Evolutionary conservation across 2,329 filamentous ascomycete genomes (phyloP).

Genomic region (Penicillium hordei): DNA sequence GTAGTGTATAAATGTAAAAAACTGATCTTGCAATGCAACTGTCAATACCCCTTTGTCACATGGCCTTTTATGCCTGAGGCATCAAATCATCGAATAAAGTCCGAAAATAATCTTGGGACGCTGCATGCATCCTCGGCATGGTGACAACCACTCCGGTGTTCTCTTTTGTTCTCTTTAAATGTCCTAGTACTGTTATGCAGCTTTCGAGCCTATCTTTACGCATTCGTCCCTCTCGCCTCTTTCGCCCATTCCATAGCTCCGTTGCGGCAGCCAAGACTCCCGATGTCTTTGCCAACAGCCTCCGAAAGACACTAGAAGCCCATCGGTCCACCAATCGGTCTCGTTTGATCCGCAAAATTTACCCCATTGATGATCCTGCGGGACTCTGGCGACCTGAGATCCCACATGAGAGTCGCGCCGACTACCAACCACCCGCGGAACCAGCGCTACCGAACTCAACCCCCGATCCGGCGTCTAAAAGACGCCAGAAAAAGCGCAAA

Average conservation of each 20-base stretch:
- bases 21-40: neutral
- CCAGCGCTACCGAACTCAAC: neutral
- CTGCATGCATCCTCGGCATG: constrained; percentile 8
- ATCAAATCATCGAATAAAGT: neutral
- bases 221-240: constrained; percentile 8
- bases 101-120: neutral
- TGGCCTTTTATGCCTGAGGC: constrained; percentile 16
- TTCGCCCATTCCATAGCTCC: constrained; percentile 18
- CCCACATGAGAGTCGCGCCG: constrained; percentile 15
- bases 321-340: constrained; percentile 42
- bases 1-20: neutral
- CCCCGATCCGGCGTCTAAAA: constrained; percentile 2
- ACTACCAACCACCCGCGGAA: constrained; percentile 11
- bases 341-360: constrained; percentile 36
- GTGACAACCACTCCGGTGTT: constrained; percentile 7
- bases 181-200: constrained; percentile 28
- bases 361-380: constrained; percentile 13
- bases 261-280: constrained; percentile 14
- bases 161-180: constrained; percentile 16
- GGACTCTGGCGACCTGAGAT: constrained; percentile 22
- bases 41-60: constrained; percentile 10
- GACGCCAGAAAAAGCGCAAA: constrained; percentile 7
- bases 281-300: constrained; percentile 35
- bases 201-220: constrained; percentile 12
- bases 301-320: constrained; percentile 42